Base-by-base conservation (phyloP, 148 eudicot genomes). In the Euryodendron excelsum region DNA sequence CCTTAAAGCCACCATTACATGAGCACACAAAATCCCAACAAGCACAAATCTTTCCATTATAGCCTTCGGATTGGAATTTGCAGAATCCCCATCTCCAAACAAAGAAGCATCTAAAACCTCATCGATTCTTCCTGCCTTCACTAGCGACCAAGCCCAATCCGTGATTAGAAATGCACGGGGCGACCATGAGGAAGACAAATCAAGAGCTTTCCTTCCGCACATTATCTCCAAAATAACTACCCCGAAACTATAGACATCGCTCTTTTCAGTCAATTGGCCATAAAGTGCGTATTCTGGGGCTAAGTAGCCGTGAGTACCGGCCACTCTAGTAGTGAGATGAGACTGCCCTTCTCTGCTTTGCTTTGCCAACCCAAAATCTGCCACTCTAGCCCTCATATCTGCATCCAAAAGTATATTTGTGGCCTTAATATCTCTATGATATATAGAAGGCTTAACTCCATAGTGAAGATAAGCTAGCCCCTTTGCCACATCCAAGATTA, bases 221-320 rank as follows among this genome's bases (percentile, higher is more conserved):
- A 93, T 87, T 28, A 91, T 93, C 85, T 93, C 97, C 84, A 93
- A 83, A 73, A 91, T 80, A 3, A 93, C 97, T 3, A 93, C 92
- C 59, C 96, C 96, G 61, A 91, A 91, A 79, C 96, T 91, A 17
- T 91, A 91, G 33, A 91, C 93, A 64, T 93, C 97, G 23, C 96
- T 91, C 71, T 91, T 93, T 61, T 88, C 98, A 0, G 96, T 93
- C 45, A 93, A 71, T 71, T 93, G 96, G 55, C 98, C 98, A 27
- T 91, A 93, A 4, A 93, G 89, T 0, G 95, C 97, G 37, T 93
- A 93, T 72, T 91, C 95, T 0, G 97, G 97, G n/a, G 95, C 97
- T 53, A 93, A 78, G 78, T 93, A 93, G 33, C 97, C 95, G 58
- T 91, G 93, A 5, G 97, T 93, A 0, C 97, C 97, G 0, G 97